Conservation (phyloP, 2,329 filamentous ascomycete genomes). For the Ceratocystis papillata region DNA sequence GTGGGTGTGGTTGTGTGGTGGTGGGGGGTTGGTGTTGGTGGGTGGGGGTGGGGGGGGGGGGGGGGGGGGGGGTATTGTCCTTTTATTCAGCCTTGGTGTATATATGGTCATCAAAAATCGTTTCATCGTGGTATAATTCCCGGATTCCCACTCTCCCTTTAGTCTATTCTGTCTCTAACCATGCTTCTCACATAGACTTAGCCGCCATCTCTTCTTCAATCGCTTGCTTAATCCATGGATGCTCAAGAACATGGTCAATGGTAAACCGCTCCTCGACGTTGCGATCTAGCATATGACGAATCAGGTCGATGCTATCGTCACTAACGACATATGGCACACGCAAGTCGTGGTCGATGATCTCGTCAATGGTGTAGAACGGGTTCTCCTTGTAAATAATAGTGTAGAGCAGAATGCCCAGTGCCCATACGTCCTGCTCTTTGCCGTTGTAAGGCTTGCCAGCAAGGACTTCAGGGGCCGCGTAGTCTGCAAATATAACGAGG, state of each 20-base stretch:
- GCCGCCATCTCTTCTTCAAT: slow-evolving; percentile 20
- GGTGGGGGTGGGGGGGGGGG: too few relatives aligned
- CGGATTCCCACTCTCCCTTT: not conserved
- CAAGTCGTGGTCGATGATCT: slow-evolving; percentile 96
- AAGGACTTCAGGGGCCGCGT: slow-evolving; percentile 94
- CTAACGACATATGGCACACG: slow-evolving; percentile 80
- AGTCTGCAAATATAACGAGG: slow-evolving; percentile 49
- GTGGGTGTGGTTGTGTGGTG: too few relatives aligned
- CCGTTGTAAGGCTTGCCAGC: slow-evolving; percentile 85
- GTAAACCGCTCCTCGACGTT: slow-evolving; percentile 71
- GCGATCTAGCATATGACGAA: slow-evolving; percentile 83
- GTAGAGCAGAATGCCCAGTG: slow-evolving; percentile 89
- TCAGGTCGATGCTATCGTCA: slow-evolving; percentile 84
- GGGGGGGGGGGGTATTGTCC: not conserved
- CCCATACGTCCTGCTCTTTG: slow-evolving; percentile 98
- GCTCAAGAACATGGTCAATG: slow-evolving; percentile 79
- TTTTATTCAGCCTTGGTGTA: not conserved
- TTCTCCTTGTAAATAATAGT: slow-evolving; percentile 99
- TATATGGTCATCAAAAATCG: slow-evolving; percentile 13
- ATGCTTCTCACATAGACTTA: not conserved
- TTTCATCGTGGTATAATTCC: slow-evolving; percentile 7
- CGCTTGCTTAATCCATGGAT: slow-evolving; percentile 59
- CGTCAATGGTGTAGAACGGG: slow-evolving; percentile 96
- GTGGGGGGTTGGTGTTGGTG: too few relatives aligned
- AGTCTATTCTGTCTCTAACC: not conserved